These are phyloP conservation scores for Pleurotus sapidus DNA, from an alignment of 768 basidiomycete species.

Conservation along the genomic window DNA sequence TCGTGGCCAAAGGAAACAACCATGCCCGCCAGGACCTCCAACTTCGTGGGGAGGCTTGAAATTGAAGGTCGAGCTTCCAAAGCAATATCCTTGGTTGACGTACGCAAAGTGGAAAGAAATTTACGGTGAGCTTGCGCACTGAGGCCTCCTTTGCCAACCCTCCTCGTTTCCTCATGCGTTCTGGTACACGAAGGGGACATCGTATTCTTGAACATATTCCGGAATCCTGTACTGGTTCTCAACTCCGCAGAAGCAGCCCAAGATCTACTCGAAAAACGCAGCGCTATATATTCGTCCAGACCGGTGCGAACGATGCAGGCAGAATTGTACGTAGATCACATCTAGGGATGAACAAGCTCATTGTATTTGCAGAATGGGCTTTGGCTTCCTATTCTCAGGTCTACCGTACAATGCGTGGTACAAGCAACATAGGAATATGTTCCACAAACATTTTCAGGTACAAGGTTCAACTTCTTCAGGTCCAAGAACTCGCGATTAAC, in stretches of 20 bases:
- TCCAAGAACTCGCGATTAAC: neutral
- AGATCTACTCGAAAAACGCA: conserved; percentile 44
- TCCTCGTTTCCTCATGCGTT: neutral
- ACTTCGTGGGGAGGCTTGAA: neutral
- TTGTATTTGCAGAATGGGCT: conserved; percentile 13
- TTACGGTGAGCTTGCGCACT: conserved; percentile 10
- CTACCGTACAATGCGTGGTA: conserved; percentile 17
- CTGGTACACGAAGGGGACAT: conserved; percentile 32
- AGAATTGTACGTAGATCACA: conserved; percentile 10
- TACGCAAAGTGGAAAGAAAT: conserved; percentile 18
- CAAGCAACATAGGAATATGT: conserved; percentile 30
- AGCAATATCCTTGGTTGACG: conserved; percentile 13
- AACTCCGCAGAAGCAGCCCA: conserved; percentile 36
- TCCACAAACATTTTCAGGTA: conserved; percentile 21
- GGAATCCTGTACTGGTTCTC: conserved; percentile 40
- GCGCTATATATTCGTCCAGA: conserved; percentile 47
- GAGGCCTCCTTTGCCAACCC: no score
- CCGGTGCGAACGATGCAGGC: conserved; percentile 24
- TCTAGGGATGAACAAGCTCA: neutral
- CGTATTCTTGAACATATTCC: conserved; percentile 34
- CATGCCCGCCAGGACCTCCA: conserved; percentile 4
- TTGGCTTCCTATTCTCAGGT: conserved; percentile 16
- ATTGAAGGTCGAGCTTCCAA: neutral
- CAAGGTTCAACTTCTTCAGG: neutral
- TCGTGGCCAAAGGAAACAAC: neutral